phyloP scores from a whole-genome alignment of 1,139 yeast genomes.

The Pneumocystis jirovecii region DNA sequence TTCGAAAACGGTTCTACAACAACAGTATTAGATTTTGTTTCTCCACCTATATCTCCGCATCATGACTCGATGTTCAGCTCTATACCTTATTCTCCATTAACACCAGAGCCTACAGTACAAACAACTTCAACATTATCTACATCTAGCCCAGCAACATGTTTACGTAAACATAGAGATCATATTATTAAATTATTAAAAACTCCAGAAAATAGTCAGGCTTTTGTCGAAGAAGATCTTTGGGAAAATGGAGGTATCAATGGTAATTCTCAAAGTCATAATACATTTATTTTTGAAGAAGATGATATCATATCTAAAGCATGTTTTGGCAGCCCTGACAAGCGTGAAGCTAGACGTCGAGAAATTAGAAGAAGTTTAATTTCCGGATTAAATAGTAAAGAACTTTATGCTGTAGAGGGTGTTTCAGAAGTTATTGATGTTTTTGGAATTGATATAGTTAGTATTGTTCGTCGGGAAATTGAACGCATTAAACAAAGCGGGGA shows the following conservation, averaged over 20 bases:
- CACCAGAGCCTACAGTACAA: not conserved
- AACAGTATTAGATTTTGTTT: not conserved
- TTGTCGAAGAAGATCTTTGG: not conserved
- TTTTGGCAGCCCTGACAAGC: slow-evolving; percentile 29
- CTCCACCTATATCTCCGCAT: not conserved
- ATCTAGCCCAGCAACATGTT: not conserved
- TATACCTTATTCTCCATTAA: not conserved
- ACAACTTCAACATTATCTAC: not conserved
- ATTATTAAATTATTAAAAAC: not conserved
- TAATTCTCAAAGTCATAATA: not conserved
- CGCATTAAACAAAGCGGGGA: slow-evolving; percentile 2
- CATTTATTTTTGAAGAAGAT: not conserved
- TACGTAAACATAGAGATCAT: not conserved
- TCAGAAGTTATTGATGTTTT: slow-evolving; percentile 30
- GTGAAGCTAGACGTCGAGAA: slow-evolving; percentile 22
- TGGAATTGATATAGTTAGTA: slow-evolving; percentile 44
- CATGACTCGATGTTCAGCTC: not conserved
- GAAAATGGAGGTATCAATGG: not conserved
- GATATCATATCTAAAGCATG: slow-evolving; percentile 35
- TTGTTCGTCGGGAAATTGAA: slow-evolving; percentile 40
- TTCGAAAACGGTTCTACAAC: not conserved
- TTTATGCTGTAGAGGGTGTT: slow-evolving; percentile 8
- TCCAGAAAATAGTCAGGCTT: not conserved
- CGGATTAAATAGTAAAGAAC: slow-evolving; percentile 11
- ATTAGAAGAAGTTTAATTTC: slow-evolving; percentile 18